Base-by-base conservation (phyloP, 352 stramenopile species). In the Globisporangium acanthophoron region DNA sequence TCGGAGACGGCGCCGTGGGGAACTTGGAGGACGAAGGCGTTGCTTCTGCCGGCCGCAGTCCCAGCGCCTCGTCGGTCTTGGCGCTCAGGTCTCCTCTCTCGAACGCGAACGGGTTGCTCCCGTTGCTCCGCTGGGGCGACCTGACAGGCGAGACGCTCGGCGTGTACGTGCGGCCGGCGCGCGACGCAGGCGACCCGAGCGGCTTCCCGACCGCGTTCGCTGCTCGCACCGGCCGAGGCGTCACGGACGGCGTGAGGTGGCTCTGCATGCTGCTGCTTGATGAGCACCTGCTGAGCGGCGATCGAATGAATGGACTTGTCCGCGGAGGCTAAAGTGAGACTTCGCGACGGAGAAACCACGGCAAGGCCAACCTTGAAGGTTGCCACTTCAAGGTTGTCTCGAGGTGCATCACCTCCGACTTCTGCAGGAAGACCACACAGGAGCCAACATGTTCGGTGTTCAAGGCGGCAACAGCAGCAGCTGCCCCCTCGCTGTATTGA, bases 171-270 rank as follows among this genome's bases (percentile, higher is more conserved):
- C 78, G 65, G 29, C 78, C 78, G 31, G 66, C 54, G 11, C 78
- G 73, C 15, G 54, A 47, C 20, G 52, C 43, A 1, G 56, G 59
- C 13, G 61, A 64, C 11, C 18, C 45, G 44, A 65, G 54, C 33
- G 46, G 48, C 48, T 43, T 58, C 45, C 31, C 46, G 8, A 13
- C 16, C 54, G 5, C 39, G 49, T 20, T 58, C 47, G 51, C 59
- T 21, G 40, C 47, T 64, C 61, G 88, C 16, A 75, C 54, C 0
- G 80, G 80, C 5, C 80, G 76, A 40, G 80, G 80, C 27, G 75
- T 90, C 49, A 88, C 70, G 16, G 80, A 75, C 52, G 78, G 74
- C 29, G 80, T 73, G 60, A 90, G 69, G 48, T 76, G 35, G 8
- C 71, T 69, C 44, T 66, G 45, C 59, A 65, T 65, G 35, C 5